Base-by-base conservation (phyloP, 148 eudicot species). In the Rhododendron molle region DNA sequence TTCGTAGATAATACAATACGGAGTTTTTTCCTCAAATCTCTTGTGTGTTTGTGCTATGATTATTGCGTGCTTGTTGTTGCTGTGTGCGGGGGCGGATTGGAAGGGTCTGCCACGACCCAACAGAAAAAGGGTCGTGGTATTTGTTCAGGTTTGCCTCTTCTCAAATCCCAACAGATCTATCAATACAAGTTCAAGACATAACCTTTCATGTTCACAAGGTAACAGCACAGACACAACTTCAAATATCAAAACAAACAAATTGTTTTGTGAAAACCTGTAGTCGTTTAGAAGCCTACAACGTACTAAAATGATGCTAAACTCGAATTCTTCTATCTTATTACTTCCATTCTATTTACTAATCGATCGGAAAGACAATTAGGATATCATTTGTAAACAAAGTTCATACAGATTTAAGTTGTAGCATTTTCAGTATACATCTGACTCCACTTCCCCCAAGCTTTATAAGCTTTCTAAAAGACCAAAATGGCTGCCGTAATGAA, bases 161-260 rank as follows among this genome's bases (percentile, higher is more conserved):
- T n/a, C n/a, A n/a, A n/a, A n/a, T n/a, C n/a, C n/a, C n/a, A n/a
- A n/a, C n/a, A n/a, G n/a, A n/a, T n/a, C n/a, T n/a, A n/a, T n/a
- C 92, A 38, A 85, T 93, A 86, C 94, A 87, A 87, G 90, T 95
- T 30, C 89, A 90, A 73, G 94, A 89, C 58, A 84, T 91, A 86
- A 93, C 91, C 67, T 95, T 93, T 85, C 74, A 90, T 80, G 90
- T 89, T 81, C 95, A 92, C 90, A 95, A 92, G 98, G 98, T 93
- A 93, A 21, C 81, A 83, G 7, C 23, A 21, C 58, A 36, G 34
- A 28, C 49, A 76, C 54, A 2, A 3, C 10, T 34, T 76, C 26
- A 43, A 43, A 10, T 76, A 2, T 21, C 28, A 43, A 76, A 7
- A 43, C 13, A 20, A 28, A 23, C 7, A 36, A 74, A 74, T 34